Percentiles rank a stretch among this genome's conserved stretches.
Evolutionary conservation across 192 early-diverging fungal genomes (phyloP).

Genomic region (Podochytrium sp.): DNA sequence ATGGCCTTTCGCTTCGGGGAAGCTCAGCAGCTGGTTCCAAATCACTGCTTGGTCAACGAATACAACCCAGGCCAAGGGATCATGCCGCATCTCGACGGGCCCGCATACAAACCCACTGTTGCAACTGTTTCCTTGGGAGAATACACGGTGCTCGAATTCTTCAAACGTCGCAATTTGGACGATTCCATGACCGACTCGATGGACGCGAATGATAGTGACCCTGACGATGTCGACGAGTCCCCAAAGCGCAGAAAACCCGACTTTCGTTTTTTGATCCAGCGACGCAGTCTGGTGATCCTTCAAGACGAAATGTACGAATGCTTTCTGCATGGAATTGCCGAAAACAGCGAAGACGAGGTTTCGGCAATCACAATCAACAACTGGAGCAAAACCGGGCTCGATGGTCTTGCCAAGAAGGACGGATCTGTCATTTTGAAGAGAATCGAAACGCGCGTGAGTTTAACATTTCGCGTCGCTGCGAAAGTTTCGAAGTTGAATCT

Average conservation of each 20-base stretch:
- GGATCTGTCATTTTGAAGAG: background rate
- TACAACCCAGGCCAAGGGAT: constrained; percentile 48
- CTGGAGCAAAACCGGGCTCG: constrained; percentile 11
- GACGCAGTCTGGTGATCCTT: constrained; percentile 41
- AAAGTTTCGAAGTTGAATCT: constrained; percentile 31
- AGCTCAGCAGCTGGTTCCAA: constrained; percentile 7
- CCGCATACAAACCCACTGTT: constrained; percentile 41
- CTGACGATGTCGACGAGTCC: background rate
- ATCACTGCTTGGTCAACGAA: constrained; percentile 50
- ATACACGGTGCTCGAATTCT: constrained; percentile 36
- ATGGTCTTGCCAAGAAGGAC: background rate
- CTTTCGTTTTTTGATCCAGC: constrained; percentile 33
- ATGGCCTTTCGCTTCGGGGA: background rate
- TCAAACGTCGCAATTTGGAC: background rate
- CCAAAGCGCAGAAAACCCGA: background rate
- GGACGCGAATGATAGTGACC: background rate
- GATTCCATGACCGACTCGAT: background rate
- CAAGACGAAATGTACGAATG: constrained; percentile 37
- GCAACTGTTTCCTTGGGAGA: constrained; percentile 47
- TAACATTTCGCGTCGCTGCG: constrained; percentile 42
- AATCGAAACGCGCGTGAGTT: constrained; percentile 33
- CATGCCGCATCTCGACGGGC: constrained; percentile 52
- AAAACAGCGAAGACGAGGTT: constrained; percentile 27
- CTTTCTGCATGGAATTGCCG: constrained; percentile 44
- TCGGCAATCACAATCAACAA: constrained; percentile 1